phyloP scores from a whole-genome alignment of 495 filamentous ascomycete species.

The Penicillium turbatum region DNA sequence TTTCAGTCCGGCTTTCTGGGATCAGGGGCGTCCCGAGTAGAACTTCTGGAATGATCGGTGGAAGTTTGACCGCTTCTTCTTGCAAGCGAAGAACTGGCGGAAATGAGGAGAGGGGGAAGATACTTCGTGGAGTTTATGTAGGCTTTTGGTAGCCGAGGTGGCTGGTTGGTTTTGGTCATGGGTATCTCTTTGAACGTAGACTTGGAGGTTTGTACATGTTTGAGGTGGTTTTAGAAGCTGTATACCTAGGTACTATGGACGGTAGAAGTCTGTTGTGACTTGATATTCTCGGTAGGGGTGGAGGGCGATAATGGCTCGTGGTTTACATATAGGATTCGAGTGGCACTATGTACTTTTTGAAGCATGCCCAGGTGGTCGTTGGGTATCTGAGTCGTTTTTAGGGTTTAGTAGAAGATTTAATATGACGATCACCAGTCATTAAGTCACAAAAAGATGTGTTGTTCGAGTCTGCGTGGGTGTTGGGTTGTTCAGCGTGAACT shows the following conservation, averaged over 20 bases:
- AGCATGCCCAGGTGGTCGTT: too few species aligned
- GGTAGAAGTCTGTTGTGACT: background rate
- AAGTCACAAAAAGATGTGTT: too few species aligned
- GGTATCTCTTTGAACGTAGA: too few species aligned
- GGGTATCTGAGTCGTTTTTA: too few species aligned
- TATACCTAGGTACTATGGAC: too few species aligned
- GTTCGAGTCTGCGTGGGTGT: too few species aligned
- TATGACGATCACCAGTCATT: too few species aligned
- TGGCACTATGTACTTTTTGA: too few species aligned
- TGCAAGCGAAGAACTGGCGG: background rate
- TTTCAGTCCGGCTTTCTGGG: background rate
- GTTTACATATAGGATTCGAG: background rate
- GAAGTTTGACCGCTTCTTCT: background rate
- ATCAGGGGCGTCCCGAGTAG: background rate
- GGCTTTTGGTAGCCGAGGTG: background rate
- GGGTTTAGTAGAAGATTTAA: too few species aligned
- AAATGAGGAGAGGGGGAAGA: too few species aligned
- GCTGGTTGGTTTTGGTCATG: background rate
- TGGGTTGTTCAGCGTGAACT: too few species aligned
- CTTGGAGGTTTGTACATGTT: background rate
- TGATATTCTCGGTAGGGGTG: background rate
- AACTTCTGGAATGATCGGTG: background rate
- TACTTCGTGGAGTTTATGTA: background rate
- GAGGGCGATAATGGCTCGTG: background rate
- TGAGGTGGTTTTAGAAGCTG: too few species aligned